A percentile compares a stretch with the other conserved stretches of the same genome.
These are phyloP conservation scores for Onygena corvina DNA, from an alignment of 2,329 filamentous ascomycete genomes.

Conservation along the genomic window DNA sequence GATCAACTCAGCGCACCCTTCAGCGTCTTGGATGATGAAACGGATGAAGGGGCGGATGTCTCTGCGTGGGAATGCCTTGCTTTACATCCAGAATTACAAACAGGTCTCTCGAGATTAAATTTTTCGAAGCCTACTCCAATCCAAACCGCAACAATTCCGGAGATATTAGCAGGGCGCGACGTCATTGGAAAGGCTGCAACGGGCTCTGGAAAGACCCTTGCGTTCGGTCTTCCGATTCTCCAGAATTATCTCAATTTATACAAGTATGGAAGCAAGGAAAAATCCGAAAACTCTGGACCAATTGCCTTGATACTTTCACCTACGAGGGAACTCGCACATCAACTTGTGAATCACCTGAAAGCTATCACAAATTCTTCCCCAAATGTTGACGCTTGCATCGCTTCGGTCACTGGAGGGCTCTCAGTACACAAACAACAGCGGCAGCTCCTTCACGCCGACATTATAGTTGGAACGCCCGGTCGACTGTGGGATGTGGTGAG, in stretches of 20 bases:
- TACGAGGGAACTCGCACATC: slow-evolving; percentile 85
- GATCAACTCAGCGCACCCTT: slow-evolving; percentile 29
- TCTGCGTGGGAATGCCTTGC: slow-evolving; percentile 66
- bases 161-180: slow-evolving; percentile 71
- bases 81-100: slow-evolving; percentile 59
- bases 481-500: slow-evolving; percentile 89
- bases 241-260: slow-evolving; percentile 59
- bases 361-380: slow-evolving; percentile 57
- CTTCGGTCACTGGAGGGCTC: slow-evolving; percentile 79
- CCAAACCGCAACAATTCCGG: slow-evolving; percentile 66
- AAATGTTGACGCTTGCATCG: slow-evolving; percentile 51
- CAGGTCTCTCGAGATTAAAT: slow-evolving; percentile 63
- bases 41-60: slow-evolving; percentile 54
- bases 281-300: slow-evolving; percentile 35
- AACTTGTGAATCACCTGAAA: slow-evolving; percentile 71
- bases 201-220: slow-evolving; percentile 90
- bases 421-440: slow-evolving; percentile 93
- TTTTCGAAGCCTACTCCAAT: slow-evolving; percentile 74
- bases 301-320: slow-evolving; percentile 76
- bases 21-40: slow-evolving; percentile 28
- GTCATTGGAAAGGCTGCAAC: slow-evolving; percentile 94
- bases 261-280: slow-evolving; percentile 14
- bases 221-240: slow-evolving; percentile 86
- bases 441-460: slow-evolving; percentile 69
- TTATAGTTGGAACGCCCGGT: slow-evolving; percentile 87